Base-by-base conservation (phyloP, 306 rosid genomes). In the Mimosa pudica region DNA sequence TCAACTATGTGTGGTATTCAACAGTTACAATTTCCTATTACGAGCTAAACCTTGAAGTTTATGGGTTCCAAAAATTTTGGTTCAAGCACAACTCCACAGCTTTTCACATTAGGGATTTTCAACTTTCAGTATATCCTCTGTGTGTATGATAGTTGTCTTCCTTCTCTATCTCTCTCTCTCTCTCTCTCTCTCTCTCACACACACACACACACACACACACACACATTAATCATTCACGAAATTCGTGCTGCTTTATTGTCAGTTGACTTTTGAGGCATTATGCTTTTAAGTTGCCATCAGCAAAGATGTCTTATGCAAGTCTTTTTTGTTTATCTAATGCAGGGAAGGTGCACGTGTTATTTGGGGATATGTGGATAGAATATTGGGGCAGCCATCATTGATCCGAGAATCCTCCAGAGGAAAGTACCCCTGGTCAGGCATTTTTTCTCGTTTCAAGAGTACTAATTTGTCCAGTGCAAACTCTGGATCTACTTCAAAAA, bases 331-430 rank as follows among this genome's bases (percentile, higher is more conserved):
- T n/a, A 55, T 75, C 84, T 48, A 54, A 71, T 82, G 77, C 88
- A 96, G 99, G 87, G 99, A 96, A 90, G 99, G 99, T 86, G 98
- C 99, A 30, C 88, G 87, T 52, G 99, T 96, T 88, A 86, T 96
- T 79, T 93, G 99, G 99, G 93, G 99, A 82, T 96, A 96, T 82
- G 92, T 96, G 65, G 99, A 96, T 86, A 88, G 98, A 84, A 96
- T 95, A 83, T 86, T 95, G 87, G 99, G 99, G 24, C 99, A 95
- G 70, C 99, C 99, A 47, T 95, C 99, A 47, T 81, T 95, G 82
- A 93, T 95, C 78, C 85, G 98, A 78, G 99, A 96, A 79, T 95
- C 99, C 10, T 95, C 99, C 73, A 90, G 92, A 68, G 97, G 98
- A 77, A 95, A 93, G 79, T 95, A 95, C 76, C 98, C 99, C 49